These are phyloP conservation scores for Coix lacrymajobi DNA, from an alignment of 176 grass and related monocot species.

Conservation along the genomic window DNA sequence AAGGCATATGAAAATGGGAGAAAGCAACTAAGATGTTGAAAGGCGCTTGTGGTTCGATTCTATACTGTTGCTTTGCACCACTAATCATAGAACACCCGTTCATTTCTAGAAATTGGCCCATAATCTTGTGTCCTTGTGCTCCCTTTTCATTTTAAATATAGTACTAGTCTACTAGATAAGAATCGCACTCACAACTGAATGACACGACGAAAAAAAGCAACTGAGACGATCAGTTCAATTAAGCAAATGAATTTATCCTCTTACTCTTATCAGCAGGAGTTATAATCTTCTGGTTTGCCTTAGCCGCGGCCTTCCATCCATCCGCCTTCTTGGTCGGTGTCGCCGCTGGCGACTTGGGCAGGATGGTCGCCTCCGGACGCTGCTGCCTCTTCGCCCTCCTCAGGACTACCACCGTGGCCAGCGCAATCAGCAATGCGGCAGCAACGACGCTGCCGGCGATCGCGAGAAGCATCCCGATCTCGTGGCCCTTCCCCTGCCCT, in stretches of 20 bases:
- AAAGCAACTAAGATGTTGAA: neutral
- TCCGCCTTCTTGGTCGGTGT: constrained; percentile 16
- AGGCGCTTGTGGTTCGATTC: neutral
- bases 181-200: neutral
- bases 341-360: constrained; percentile 22
- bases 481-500: constrained; percentile 29
- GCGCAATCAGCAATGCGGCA: constrained; percentile 45
- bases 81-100: constrained; percentile 13
- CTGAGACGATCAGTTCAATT: neutral
- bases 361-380: constrained; percentile 20
- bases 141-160: constrained; percentile 2
- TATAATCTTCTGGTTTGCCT: constrained; percentile 31
- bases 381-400: constrained; percentile 34
- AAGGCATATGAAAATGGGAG: neutral
- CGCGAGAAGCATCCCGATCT: constrained; percentile 47
- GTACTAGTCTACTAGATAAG: neutral
- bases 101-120: neutral
- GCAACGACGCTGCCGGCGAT: constrained; percentile 60
- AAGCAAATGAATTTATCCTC: neutral
- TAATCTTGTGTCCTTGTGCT: neutral
- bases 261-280: constrained; percentile 79
- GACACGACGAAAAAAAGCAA: neutral
- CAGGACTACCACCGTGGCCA: constrained; percentile 48
- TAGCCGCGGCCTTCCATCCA: constrained; percentile 23
- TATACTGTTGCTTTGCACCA: neutral